phyloP scores from a whole-genome alignment of 306 rosid genomes.

The Casuarina equisetifolia region DNA sequence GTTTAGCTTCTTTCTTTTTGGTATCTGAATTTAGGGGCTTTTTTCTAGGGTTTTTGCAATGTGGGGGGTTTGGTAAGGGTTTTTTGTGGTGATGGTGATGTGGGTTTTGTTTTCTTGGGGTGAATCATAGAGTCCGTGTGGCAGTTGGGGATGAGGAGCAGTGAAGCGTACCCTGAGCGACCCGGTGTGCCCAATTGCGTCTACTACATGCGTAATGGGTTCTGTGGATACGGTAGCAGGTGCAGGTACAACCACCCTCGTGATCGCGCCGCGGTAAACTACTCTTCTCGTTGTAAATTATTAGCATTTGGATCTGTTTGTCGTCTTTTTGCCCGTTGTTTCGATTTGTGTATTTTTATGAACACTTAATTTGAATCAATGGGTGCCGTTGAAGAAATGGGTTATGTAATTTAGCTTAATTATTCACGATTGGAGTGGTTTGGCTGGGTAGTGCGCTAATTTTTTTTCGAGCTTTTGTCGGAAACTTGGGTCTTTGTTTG shows the following conservation, averaged over 20 bases:
- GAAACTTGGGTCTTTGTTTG: constrained; percentile 6
- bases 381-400: neutral
- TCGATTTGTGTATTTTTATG: neutral
- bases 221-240: constrained; percentile 81
- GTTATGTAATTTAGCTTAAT: neutral
- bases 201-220: constrained; percentile 83
- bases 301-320: constrained; percentile 28
- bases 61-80: constrained; percentile 35
- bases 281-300: constrained; percentile 11
- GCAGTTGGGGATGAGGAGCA: constrained; percentile 56
- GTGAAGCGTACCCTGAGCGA: constrained; percentile 81
- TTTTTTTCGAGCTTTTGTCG: neutral
- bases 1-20: neutral
- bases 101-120: constrained; percentile 1
- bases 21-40: neutral
- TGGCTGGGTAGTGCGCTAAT: neutral
- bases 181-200: constrained; percentile 73
- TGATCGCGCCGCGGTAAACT: constrained; percentile 79
- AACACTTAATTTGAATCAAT: neutral
- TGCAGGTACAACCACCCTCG: constrained; percentile 89
- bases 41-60: constrained; percentile 47
- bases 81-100: constrained; percentile 25
- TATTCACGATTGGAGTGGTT: constrained; percentile 6
- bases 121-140: constrained; percentile 68
- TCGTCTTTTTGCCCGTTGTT: constrained; percentile 12